A percentile compares a stretch with the other conserved stretches of the same genome.
Conservation (phyloP, 176 grass and related monocot genomes). For the Aegilops longissima region DNA sequence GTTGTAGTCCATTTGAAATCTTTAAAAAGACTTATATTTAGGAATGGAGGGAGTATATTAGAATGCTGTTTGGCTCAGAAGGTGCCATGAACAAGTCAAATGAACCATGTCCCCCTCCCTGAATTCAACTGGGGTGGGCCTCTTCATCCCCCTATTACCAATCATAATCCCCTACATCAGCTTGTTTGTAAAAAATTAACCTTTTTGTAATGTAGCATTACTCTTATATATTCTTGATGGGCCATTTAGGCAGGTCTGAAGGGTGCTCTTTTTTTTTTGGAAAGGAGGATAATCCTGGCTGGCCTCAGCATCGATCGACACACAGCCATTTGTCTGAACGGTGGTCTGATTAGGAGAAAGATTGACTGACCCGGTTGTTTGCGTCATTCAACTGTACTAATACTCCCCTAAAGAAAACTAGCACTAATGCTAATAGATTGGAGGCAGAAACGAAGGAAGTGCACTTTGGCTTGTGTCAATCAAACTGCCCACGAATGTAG, state of each 20-base stretch:
- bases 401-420: no score
- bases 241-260: neutral
- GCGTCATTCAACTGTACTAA: neutral
- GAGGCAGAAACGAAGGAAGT: neutral
- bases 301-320: neutral
- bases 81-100: neutral
- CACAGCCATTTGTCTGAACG: neutral
- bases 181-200: no score
- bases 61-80: neutral
- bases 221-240: neutral
- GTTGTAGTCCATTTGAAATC: no score
- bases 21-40: no score
- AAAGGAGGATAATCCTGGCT: no score
- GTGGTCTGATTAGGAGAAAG: neutral
- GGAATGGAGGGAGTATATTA: neutral
- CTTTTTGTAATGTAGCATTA: no score
- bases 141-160: no score
- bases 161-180: no score
- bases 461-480: neutral
- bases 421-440: neutral
- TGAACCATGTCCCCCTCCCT: no score
- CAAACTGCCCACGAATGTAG: neutral
- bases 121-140: no score
- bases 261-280: neutral
- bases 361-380: neutral